A percentile compares a stretch with the other conserved stretches of the same genome.
These are phyloP conservation scores for Colletotrichum trifolii DNA, from an alignment of 2,329 filamentous ascomycete genomes.

Conservation along the genomic window DNA sequence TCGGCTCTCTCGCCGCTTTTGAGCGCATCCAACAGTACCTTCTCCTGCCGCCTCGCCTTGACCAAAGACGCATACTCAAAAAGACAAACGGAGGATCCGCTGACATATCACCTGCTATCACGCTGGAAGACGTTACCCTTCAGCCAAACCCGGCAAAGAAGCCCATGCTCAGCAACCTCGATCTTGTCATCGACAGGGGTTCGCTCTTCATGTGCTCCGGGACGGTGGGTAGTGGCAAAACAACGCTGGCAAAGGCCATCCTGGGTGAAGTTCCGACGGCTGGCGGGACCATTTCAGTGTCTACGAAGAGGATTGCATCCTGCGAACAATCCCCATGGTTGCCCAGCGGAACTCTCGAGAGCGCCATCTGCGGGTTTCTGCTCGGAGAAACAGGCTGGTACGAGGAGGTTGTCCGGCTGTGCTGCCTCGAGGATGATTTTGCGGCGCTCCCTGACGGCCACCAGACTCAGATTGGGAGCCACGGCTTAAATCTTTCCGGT, in stretches of 20 bases:
- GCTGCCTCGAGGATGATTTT: conserved; percentile 37
- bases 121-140: background rate
- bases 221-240: conserved; percentile 36
- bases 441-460: conserved; percentile 36
- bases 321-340: conserved; percentile 41
- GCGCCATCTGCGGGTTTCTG: conserved; percentile 37
- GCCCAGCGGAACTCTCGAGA: conserved; percentile 35
- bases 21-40: conserved; percentile 39
- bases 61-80: background rate
- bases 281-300: conserved; percentile 6
- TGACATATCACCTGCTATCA: background rate
- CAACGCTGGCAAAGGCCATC: conserved; percentile 39
- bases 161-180: background rate
- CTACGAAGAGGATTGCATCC: conserved; percentile 33
- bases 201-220: conserved; percentile 20
- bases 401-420: conserved; percentile 41
- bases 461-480: conserved; percentile 33
- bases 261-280: conserved; percentile 34
- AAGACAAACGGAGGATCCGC: background rate
- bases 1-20: conserved; percentile 35
- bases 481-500: conserved; percentile 38
- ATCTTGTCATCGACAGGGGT: background rate
- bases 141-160: background rate
- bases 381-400: conserved; percentile 46
- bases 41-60: conserved; percentile 3